Evolutionary conservation across 2,329 filamentous ascomycete species (phyloP), one percentile per base, ranked within the genome.

Genomic region (Cladosporium austrohemisphaericum): DNA sequence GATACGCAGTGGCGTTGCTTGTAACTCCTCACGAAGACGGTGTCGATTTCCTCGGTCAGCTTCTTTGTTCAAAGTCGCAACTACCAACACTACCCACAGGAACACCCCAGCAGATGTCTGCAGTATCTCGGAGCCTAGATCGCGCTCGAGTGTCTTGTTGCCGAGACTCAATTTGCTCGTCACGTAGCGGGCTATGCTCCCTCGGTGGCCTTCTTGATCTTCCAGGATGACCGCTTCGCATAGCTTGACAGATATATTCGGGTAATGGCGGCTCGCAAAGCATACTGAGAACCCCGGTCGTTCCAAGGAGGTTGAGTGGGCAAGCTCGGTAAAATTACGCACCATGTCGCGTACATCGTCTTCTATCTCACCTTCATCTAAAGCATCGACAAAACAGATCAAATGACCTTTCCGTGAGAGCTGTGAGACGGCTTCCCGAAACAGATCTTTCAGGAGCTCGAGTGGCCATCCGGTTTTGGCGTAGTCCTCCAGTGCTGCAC

Each of bases 251-350:
- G 20, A 19, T 4, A 37, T 22, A 10, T 7, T 13, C 4, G 35
- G 35, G 56, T 74, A 75, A 51, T 74, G 71, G 4, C 71, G 62
- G 51, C 71, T 74, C 0, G 72, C 69, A 32, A 74, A 66, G 50
- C 64, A 71, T 10, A 71, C 55, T 8, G 50, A 54, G 13, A 72
- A 57, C 6, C 23, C 20, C 1, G 5, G 19, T 41, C 20, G 4
- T 25, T 8, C 9, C 13, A 28, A 4, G 5, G 14, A 9, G 38
- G 14, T 28, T 3, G 64, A 31, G 6, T 53, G 56, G 3, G 73
- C 48, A 1, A 61, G 36, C 48, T 71, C 61, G 40, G 73, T 65
- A 37, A 59, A 68, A 0, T 52, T 43, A n/a, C n/a, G n/a, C 1
- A 72, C 51, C 65, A 74, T 68, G 3, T 69, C 63, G 29, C 59